Percentiles rank a stretch among this genome's conserved stretches.
These are phyloP conservation scores for Fusarium bulbicola DNA, from an alignment of 2,329 filamentous ascomycete genomes.

Conservation along the genomic window DNA sequence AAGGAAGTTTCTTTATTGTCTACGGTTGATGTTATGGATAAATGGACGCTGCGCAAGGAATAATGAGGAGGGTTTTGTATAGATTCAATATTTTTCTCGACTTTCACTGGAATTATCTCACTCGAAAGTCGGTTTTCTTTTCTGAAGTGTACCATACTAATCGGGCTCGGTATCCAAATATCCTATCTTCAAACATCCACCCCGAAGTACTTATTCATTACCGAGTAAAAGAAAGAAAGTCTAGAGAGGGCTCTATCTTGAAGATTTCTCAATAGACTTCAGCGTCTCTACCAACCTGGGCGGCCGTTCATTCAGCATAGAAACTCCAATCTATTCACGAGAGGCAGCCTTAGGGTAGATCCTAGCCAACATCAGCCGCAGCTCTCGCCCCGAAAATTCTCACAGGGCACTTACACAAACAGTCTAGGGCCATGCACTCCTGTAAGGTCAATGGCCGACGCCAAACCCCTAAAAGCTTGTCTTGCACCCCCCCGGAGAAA, in stretches of 20 bases:
- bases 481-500: background rate
- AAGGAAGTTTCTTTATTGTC: background rate
- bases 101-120: accelerated
- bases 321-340: background rate
- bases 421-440: background rate
- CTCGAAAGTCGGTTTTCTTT: too few species aligned
- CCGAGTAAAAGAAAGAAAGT: accelerated
- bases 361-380: background rate
- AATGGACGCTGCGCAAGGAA: background rate
- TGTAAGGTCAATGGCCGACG: background rate
- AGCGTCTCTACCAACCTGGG: background rate
- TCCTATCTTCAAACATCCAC: accelerated
- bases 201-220: too few species aligned
- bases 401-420: background rate
- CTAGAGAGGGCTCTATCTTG: accelerated
- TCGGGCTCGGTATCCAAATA: too few species aligned
- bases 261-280: accelerated
- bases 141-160: too few species aligned
- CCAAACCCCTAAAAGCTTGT: background rate
- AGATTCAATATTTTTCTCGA: background rate
- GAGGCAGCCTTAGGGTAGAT: background rate
- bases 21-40: background rate
- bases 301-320: background rate
- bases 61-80: background rate
- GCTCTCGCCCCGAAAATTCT: background rate